Evolutionary conservation across 1,284 basidiomycete genomes (phyloP).

Genomic region (Thelephora terrestris): DNA sequence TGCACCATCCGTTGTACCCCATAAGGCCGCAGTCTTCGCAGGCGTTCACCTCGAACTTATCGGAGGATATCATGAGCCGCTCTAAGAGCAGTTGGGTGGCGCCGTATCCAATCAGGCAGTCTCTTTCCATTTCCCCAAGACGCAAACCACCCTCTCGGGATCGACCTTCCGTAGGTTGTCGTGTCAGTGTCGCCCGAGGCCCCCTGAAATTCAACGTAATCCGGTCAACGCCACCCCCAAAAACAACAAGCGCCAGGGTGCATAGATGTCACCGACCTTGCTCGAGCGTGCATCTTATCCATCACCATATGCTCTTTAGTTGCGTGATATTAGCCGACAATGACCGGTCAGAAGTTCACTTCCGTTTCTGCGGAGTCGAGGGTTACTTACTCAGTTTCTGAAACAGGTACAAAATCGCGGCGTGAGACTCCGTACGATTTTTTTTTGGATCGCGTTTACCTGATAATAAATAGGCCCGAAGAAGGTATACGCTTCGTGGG

Average conservation of each 20-base stretch:
- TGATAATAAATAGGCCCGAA: constrained; percentile 99
- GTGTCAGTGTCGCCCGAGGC: constrained; percentile 91
- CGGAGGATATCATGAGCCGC: constrained; percentile 95
- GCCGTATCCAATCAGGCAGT: constrained; percentile 93
- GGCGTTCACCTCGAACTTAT: constrained; percentile 95
- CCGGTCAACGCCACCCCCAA: neutral
- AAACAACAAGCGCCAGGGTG: constrained; percentile 1
- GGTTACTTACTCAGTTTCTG: constrained; percentile 68
- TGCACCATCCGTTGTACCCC: constrained; percentile 95
- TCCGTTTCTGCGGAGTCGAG: neutral
- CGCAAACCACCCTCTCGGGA: constrained; percentile 96
- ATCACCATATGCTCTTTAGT: constrained; percentile 88
- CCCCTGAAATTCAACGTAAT: constrained; percentile 43
- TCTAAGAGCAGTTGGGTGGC: constrained; percentile 94
- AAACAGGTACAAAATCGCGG: constrained; percentile 3
- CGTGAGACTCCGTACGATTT: neutral
- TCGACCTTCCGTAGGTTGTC: constrained; percentile 97
- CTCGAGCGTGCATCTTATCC: constrained; percentile 99
- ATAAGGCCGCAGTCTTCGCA: constrained; percentile 93
- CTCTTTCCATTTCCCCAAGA: constrained; percentile 98
- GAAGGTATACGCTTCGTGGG: constrained; percentile 94
- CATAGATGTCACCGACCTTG: constrained; percentile 46
- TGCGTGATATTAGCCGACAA: constrained; percentile 14
- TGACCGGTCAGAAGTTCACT: constrained; percentile 6
- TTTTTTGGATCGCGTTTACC: constrained; percentile 29